These are phyloP conservation scores for Pelargonium citronellum DNA, from an alignment of 441 rosid species.

Conservation along the genomic window DNA sequence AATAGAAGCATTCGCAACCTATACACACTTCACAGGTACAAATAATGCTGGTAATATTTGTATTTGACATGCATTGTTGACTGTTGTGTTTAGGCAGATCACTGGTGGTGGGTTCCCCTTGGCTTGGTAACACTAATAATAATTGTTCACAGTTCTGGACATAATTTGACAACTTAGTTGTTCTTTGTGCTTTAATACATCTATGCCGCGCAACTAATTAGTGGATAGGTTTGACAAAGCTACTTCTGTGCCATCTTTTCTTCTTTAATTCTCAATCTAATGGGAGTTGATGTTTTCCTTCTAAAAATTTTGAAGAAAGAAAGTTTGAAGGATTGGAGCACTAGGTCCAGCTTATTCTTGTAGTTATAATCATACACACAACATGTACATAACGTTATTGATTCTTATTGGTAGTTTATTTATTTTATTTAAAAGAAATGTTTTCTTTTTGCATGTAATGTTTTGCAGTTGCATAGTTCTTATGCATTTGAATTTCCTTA, in stretches of 20 bases:
- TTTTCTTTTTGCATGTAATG: background rate
- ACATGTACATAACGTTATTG: background rate
- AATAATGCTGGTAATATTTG: background rate
- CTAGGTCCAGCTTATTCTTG: background rate
- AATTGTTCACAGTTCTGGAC: background rate
- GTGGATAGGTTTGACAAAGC: background rate
- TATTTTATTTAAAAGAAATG: background rate
- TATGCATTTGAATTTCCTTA: constrained; percentile 24
- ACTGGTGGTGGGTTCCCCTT: background rate
- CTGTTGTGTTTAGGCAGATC: background rate
- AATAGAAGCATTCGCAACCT: constrained; percentile 48
- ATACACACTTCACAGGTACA: constrained; percentile 48
- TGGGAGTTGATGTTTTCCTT: background rate
- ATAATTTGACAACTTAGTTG: background rate
- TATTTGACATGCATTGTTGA: background rate
- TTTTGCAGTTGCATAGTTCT: background rate
- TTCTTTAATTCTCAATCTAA: background rate
- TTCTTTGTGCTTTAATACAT: background rate
- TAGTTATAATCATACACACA: background rate
- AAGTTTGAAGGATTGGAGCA: background rate
- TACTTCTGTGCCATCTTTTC: background rate
- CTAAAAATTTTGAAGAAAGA: background rate
- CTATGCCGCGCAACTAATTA: background rate
- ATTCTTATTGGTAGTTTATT: background rate
- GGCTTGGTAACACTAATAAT: background rate